Conservation (phyloP, 129 eudicot genomes). For the Flaveria brownii region DNA sequence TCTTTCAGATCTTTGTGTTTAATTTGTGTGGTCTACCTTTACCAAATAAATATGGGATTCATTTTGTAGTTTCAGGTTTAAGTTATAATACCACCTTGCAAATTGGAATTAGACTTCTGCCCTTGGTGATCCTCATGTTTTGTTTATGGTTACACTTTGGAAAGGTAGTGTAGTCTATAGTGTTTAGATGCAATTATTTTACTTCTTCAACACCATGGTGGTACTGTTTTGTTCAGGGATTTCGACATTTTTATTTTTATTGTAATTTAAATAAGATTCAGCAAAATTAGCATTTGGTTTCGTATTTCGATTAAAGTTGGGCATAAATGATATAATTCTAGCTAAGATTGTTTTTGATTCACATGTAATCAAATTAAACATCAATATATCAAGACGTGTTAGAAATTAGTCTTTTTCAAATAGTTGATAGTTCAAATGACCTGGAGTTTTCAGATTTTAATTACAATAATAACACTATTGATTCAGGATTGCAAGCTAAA, state of each 20-base stretch:
- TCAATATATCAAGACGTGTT: too few species aligned
- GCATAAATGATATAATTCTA: too few species aligned
- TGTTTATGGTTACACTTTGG: slow-evolving; percentile 16
- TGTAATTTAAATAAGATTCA: too few species aligned
- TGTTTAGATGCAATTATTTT: slow-evolving; percentile 24
- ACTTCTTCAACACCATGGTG: background rate
- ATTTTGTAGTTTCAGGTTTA: slow-evolving; percentile 16
- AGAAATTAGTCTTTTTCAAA: too few species aligned
- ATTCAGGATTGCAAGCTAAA: too few species aligned
- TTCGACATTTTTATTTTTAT: background rate
- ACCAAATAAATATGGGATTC: slow-evolving; percentile 5
- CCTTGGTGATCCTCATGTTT: slow-evolving; percentile 10
- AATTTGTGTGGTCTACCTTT: slow-evolving; percentile 10
- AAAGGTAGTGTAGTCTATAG: slow-evolving; percentile 16
- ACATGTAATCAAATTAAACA: background rate
- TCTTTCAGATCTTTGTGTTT: slow-evolving; percentile 13
- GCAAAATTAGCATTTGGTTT: too few species aligned
- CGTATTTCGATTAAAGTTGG: too few species aligned
- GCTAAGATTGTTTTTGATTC: too few species aligned
- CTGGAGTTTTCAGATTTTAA: too few species aligned
- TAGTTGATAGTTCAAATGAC: too few species aligned
- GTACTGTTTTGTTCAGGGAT: background rate
- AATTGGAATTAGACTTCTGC: background rate
- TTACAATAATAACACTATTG: too few species aligned
- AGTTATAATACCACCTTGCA: background rate